Evolutionary conservation across 2,329 filamentous ascomycete genomes (phyloP).

Genomic region (Chrysoporthe cubensis): DNA sequence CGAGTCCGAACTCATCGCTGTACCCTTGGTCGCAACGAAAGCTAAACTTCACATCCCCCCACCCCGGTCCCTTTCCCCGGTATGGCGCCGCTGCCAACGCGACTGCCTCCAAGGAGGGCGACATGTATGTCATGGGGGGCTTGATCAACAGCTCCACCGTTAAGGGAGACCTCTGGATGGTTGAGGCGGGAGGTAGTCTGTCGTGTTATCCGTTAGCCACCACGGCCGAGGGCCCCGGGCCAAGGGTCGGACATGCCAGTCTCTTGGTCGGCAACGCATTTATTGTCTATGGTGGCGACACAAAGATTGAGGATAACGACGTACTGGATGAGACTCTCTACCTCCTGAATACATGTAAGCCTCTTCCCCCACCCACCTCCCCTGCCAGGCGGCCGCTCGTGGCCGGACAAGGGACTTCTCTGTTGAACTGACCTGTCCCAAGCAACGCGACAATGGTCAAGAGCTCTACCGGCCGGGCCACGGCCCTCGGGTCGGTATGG

Average conservation of each 20-base stretch:
- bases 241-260: slow-evolving; percentile 91
- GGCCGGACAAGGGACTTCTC: not conserved
- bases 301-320: slow-evolving; percentile 93
- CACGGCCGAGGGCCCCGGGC: slow-evolving; percentile 90
- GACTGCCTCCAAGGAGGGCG: slow-evolving; percentile 90
- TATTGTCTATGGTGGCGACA: slow-evolving; percentile 98
- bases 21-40: slow-evolving; percentile 96
- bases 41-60: slow-evolving; percentile 80
- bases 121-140: slow-evolving; percentile 97
- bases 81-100: slow-evolving; percentile 97
- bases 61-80: slow-evolving; percentile 87
- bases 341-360: slow-evolving; percentile 93
- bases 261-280: slow-evolving; percentile 97
- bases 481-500: slow-evolving; percentile 91
- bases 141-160: slow-evolving; percentile 94
- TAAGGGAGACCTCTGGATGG: slow-evolving; percentile 97
- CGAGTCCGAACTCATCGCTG: slow-evolving; percentile 73
- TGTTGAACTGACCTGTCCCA: slow-evolving; percentile 31
- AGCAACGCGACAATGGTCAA: slow-evolving; percentile 98
- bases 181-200: slow-evolving; percentile 86
- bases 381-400: too few species aligned
- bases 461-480: slow-evolving; percentile 83
- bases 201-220: slow-evolving; percentile 91
- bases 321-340: slow-evolving; percentile 94
- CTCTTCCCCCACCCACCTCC: too few species aligned